These are phyloP conservation scores for Cicer judaicum DNA, from an alignment of 306 rosid genomes.

Conservation along the genomic window DNA sequence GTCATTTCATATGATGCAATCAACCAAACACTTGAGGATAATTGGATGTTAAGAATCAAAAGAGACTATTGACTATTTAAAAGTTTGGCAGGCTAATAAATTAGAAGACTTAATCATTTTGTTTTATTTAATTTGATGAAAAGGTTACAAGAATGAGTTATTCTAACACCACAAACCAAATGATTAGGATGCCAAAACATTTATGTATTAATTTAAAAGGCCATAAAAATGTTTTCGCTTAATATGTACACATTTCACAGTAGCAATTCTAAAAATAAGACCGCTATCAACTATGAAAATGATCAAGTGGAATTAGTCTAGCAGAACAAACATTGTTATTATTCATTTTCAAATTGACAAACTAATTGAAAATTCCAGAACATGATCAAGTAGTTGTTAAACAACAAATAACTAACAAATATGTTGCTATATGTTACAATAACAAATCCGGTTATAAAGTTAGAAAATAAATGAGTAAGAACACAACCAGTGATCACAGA, in stretches of 20 bases:
- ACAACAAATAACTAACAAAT: neutral
- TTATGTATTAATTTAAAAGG: neutral
- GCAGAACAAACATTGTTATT: too few relatives aligned
- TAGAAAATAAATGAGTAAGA: too few relatives aligned
- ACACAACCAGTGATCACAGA: too few relatives aligned
- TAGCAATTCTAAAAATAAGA: neutral
- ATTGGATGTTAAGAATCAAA: neutral
- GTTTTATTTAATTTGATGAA: neutral
- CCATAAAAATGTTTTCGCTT: neutral
- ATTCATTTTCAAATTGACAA: too few relatives aligned
- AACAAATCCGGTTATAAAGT: too few relatives aligned
- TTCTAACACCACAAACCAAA: neutral
- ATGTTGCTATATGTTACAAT: neutral
- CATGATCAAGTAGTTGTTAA: too few relatives aligned
- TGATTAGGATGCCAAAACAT: neutral
- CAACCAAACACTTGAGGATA: conserved; percentile 19
- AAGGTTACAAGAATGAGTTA: neutral
- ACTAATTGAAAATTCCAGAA: too few relatives aligned
- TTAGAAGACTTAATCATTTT: neutral
- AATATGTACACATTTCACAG: neutral
- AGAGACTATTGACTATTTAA: neutral
- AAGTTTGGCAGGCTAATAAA: neutral
- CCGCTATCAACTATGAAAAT: neutral
- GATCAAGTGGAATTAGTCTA: neutral
- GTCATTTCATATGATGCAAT: neutral